Evolutionary conservation across 2,329 filamentous ascomycete genomes (phyloP), one percentile per base, ranked within the genome.

Genomic region (Rhinocladiella mackenziei): DNA sequence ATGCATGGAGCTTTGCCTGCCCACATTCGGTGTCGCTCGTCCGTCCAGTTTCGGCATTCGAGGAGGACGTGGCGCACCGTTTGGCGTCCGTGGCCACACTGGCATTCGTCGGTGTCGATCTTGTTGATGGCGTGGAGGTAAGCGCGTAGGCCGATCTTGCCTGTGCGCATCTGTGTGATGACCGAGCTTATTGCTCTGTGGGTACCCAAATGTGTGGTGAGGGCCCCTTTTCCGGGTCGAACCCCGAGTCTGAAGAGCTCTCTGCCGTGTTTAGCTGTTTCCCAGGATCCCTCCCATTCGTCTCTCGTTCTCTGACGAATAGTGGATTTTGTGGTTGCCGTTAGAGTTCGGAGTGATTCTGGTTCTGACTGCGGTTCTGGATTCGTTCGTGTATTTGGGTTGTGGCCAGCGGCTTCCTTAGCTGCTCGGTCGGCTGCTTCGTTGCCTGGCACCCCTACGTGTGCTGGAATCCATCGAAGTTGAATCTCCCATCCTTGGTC

Each of bases 71-170:
- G 56, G 15, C 48, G 53, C 36, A 63, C 53, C 11, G 55, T 62
- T 50, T 62, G 54, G 7, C 13, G 45, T 40, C 57, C 50, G 17
- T 34, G 39, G 36, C 56, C 47, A 45, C 54, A 64, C 44, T 58
- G 37, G 40, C 50, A 60, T 51, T 57, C 15, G 40, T 60, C 50
- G 26, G 56, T 60, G 23, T 62, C 58, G 20, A 60, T 55, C 41
- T 58, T 59, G 41, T 62, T 56, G 37, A 62, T 62, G 33, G 35
- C 26, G 38, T 62, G 49, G 49, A 62, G 58, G 45, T 62, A 63
- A 2, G 45, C 53, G 14, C 39, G 45, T 30, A 55, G 40, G 45
- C 47, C 17, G 39, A 58, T 59, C 48, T 59, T 59, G 30, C 37
- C 46, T 2, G 45, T 58, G 15, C 51, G 50, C 45, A 57, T 56